Evolutionary conservation across 495 filamentous ascomycete genomes (phyloP), one percentile per base, ranked within the genome.

Genomic region (Astrocystis sublimbata): DNA sequence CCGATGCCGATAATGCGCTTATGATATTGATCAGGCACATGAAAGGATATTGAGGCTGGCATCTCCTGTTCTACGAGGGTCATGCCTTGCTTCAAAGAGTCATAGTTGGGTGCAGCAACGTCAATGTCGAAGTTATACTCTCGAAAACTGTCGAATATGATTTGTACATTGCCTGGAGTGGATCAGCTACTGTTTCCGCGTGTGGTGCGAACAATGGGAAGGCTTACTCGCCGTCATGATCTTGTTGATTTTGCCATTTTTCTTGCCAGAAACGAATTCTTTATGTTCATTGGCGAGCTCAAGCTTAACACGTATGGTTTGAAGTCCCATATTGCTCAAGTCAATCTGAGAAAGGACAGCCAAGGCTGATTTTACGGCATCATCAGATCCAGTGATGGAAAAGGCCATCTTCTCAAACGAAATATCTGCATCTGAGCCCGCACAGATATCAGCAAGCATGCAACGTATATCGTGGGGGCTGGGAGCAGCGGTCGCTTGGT

Each of bases 241-340:
- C 84, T 99, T 99, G 83, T 99, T 99, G 75, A 99, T 98, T 81
- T 99, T 99, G 77, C 94, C 94, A 68, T 98, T 98, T 82, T 98
- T 99, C 79, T 99, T 99, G 47, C 94, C 94, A 63, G 92, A 96
- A 45, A 98, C 94, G 71, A 98, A 98, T 72, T 98, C 94, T 76
- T 98, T 98, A 76, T 98, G 94, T 78, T 98, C 94, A 71, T 98
- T 98, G 60, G 94, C 96, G 28, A 98, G 88, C 78, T 98, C 94
- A 55, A 98, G 96, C 83, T 96, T 97, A 69, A 98, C 92, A 13
- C 92, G 87, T 73, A 98, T 96, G 70, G 93, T 91, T 65, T 94
- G 96, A 68, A 92, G 89, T 41, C 90, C 87, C 52, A 89, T 88
- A 62, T 88, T 88, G 55, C 93, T 91, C 64, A 96, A 96, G 23